phyloP scores from a whole-genome alignment of 2,329 filamentous ascomycete species.

The Curvularia verruculosa region DNA sequence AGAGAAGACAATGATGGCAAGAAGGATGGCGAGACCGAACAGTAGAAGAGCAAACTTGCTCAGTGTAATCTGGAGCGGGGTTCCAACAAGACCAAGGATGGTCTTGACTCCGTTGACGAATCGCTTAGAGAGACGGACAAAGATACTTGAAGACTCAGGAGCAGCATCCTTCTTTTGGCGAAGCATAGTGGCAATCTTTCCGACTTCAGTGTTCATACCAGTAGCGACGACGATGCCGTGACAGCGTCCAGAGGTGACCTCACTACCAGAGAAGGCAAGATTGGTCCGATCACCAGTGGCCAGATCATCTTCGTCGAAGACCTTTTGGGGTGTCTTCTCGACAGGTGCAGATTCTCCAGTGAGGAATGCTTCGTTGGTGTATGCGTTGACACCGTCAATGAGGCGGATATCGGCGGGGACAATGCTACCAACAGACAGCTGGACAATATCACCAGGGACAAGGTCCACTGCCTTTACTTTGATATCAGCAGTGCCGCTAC shows the following conservation, averaged over 20 bases:
- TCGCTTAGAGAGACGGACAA: constrained; percentile 31
- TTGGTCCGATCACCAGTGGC: constrained; percentile 71
- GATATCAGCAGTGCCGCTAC: constrained; percentile 42
- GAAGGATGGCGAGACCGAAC: constrained; percentile 67
- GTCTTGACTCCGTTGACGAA: constrained; percentile 51
- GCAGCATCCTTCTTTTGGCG: constrained; percentile 64
- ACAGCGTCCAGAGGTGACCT: constrained; percentile 72
- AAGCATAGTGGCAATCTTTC: constrained; percentile 73
- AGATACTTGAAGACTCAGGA: constrained; percentile 56
- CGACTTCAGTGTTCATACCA: constrained; percentile 77
- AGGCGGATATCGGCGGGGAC: constrained; percentile 70
- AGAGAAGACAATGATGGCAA: constrained; percentile 71
- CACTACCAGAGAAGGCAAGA: constrained; percentile 73
- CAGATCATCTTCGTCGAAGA: constrained; percentile 58
- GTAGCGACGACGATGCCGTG: constrained; percentile 71
- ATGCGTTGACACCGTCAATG: constrained; percentile 72
- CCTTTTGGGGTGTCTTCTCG: constrained; percentile 65
- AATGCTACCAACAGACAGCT: constrained; percentile 61
- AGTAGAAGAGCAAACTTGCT: constrained; percentile 73
- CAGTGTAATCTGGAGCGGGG: constrained; percentile 82
- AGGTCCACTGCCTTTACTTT: constrained; percentile 48
- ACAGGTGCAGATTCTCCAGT: constrained; percentile 76
- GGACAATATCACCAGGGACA: constrained; percentile 50
- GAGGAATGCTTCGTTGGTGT: constrained; percentile 75
- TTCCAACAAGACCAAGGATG: constrained; percentile 74